Percentiles rank a stretch among this genome's conserved stretches.
Evolutionary conservation across 2,329 filamentous ascomycete genomes (phyloP).

Genomic region (Macrophomina tecta): DNA sequence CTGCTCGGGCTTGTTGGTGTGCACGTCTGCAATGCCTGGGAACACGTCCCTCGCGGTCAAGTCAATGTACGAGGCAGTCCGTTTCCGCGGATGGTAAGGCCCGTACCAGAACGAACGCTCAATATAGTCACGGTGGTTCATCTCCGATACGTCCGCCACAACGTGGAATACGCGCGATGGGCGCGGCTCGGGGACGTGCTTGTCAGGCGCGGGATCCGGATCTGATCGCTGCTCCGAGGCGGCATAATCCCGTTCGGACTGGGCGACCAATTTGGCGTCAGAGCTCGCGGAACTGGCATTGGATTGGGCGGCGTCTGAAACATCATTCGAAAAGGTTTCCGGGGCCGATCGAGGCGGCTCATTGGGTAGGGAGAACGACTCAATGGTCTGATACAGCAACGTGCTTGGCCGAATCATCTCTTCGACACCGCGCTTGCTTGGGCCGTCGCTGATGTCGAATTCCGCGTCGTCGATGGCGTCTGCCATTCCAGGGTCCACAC

Average conservation of each 20-base stretch:
- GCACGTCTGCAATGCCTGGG: slow-evolving; percentile 23
- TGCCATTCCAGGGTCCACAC: slow-evolving; percentile 1
- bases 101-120: slow-evolving; percentile 34
- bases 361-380: neutral
- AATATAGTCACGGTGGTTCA: slow-evolving; percentile 50
- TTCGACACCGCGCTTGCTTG: slow-evolving; percentile 35
- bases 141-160: slow-evolving; percentile 45
- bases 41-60: slow-evolving; percentile 33
- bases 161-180: slow-evolving; percentile 49
- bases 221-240: neutral
- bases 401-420: slow-evolving; percentile 40
- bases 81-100: slow-evolving; percentile 26
- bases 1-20: slow-evolving; percentile 12
- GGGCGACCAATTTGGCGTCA: neutral
- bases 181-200: slow-evolving; percentile 24
- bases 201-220: slow-evolving; percentile 25
- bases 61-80: slow-evolving; percentile 36
- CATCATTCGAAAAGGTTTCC: slow-evolving; percentile 5
- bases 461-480: slow-evolving; percentile 32
- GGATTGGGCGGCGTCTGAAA: slow-evolving; percentile 19
- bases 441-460: slow-evolving; percentile 14
- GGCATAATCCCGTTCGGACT: slow-evolving; percentile 8
- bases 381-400: slow-evolving; percentile 30
- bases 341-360: neutral
- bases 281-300: slow-evolving; percentile 28